Evolutionary conservation across 2,329 filamentous ascomycete species (phyloP).

Genomic region (Phoma herbarum): DNA sequence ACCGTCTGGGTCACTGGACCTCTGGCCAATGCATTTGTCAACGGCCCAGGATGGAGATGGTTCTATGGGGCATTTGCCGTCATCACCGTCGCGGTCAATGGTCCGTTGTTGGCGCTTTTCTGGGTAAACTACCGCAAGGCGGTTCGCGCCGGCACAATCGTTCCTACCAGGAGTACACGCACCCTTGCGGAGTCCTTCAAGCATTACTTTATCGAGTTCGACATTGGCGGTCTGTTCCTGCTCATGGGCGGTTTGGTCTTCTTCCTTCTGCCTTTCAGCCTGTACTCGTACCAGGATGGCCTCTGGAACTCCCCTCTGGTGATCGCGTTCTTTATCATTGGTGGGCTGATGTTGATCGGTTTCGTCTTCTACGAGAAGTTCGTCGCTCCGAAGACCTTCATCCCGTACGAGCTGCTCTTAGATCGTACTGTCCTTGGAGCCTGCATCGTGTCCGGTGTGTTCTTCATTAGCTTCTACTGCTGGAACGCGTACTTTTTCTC

Average conservation of each 20-base stretch:
- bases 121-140: conserved; percentile 66
- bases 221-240: conserved; percentile 68
- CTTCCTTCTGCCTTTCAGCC: conserved; percentile 74
- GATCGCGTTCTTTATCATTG: conserved; percentile 52
- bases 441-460: conserved; percentile 57
- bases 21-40: conserved; percentile 51
- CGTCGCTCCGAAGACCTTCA: conserved; percentile 51
- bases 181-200: conserved; percentile 57
- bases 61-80: conserved; percentile 72
- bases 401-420: conserved; percentile 57
- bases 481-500: conserved; percentile 54
- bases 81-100: conserved; percentile 66
- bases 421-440: conserved; percentile 62
- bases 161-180: conserved; percentile 54
- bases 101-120: conserved; percentile 70
- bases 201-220: conserved; percentile 69
- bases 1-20: conserved; percentile 34
- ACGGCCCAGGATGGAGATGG: conserved; percentile 68
- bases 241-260: conserved; percentile 67
- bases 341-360: conserved; percentile 43
- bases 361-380: conserved; percentile 54
- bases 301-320: conserved; percentile 48
- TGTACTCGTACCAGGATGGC: conserved; percentile 51
- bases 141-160: conserved; percentile 60
- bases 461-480: conserved; percentile 40